phyloP scores from a whole-genome alignment of 106 monocot species.

The Dioscorea zingiberensis region DNA sequence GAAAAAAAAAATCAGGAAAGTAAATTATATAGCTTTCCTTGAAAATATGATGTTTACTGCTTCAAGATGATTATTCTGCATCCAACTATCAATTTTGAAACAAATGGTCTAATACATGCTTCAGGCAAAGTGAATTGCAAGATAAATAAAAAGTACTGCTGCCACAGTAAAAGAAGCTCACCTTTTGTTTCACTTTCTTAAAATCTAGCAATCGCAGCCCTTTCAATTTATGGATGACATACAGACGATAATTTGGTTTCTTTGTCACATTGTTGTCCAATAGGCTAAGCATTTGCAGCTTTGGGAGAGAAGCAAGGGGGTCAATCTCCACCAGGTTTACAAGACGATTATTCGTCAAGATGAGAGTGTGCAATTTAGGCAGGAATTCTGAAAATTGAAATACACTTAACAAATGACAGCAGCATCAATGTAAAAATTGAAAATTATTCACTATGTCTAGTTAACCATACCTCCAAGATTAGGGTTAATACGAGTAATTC shows the following conservation, averaged over 20 bases:
- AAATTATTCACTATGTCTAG: not conserved
- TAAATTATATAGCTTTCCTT: too few relatives aligned
- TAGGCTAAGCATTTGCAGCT: slow-evolving; percentile 79
- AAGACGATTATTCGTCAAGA: slow-evolving; percentile 96
- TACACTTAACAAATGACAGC: not conserved
- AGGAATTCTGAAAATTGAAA: slow-evolving; percentile 53
- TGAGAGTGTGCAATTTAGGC: slow-evolving; percentile 85
- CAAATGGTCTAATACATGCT: too few relatives aligned
- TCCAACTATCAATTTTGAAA: too few relatives aligned
- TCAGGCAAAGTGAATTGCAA: not conserved
- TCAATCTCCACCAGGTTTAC: slow-evolving; percentile 94
- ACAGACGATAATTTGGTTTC: slow-evolving; percentile 87
- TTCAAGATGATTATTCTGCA: too few relatives aligned
- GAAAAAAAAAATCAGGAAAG: too few relatives aligned
- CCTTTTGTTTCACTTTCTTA: slow-evolving; percentile 94
- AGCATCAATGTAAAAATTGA: not conserved
- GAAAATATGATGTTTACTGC: too few relatives aligned
- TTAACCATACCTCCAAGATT: slow-evolving; percentile 74
- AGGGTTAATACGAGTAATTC: slow-evolving; percentile 93
- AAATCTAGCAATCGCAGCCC: slow-evolving; percentile 79
- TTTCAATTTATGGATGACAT: slow-evolving; percentile 93
- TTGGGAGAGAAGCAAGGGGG: slow-evolving; percentile 87
- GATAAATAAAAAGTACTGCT: not conserved
- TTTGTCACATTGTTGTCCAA: slow-evolving; percentile 95
- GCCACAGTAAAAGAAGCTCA: slow-evolving; percentile 3